Evolutionary conservation across 164 flowering plant genomes (phyloP), one percentile per base, ranked within the genome.

Genomic region (Houttuynia cordata): DNA sequence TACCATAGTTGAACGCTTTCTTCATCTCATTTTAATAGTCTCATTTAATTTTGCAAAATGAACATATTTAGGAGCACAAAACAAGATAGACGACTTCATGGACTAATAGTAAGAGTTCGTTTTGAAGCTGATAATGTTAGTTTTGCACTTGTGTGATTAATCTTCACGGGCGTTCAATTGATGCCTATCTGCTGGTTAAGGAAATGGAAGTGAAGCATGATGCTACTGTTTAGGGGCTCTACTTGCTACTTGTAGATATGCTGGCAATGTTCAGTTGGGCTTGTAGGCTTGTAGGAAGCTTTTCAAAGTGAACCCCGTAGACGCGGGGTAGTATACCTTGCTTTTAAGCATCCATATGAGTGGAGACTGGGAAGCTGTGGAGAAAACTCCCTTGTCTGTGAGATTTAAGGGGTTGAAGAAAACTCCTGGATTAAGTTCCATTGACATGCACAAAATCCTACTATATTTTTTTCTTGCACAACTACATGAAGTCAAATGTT

Each of bases 141-240:
- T n/a, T n/a, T n/a, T n/a, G 70, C 67, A 70, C 79, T 37, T 78
- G 81, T 22, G 49, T 77, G 3, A 62, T 80, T 54, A 81, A 80
- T 73, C 73, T 77, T 47, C 75, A 75, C 41, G 76, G 83, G 42
- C 66, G 62, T 47, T 34, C 77, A 25, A 60, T 66, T 57, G 81
- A 75, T 30, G 83, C 81, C 24, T 58, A 56, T 58, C 61, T 54
- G 10, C 56, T 78, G 42, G 66, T 72, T 47, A 61, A 69, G 34
- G 62, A 42, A 22, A 68, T 76, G 78, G 69, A 74, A 41, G 15
- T 74, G 64, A 59, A 59, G 42, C 81, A 78, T 0, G 67, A 73
- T 59, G 57, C 61, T 19, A 64, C 58, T 53, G 59, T 80, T 52
- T 80, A 25, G 67, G 74, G 40, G 60, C 77, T 0, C 62, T 80